Conservation (phyloP, 1,284 basidiomycete genomes). For the Boletellus dicymbophilus region DNA sequence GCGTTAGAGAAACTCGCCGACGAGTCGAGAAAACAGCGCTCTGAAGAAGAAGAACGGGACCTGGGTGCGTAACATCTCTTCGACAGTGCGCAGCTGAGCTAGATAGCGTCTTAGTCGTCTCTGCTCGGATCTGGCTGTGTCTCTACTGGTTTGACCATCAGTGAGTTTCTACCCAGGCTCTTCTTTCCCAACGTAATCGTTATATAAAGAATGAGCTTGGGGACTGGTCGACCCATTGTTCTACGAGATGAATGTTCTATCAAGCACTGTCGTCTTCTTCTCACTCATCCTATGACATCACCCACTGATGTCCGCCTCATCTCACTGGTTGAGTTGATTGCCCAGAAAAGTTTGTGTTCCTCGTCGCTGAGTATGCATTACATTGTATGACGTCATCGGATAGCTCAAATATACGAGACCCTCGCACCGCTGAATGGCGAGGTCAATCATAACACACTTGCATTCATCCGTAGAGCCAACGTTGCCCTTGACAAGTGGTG, state of each 20-base stretch:
- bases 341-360: conserved; percentile 72
- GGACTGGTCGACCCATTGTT: conserved; percentile 88
- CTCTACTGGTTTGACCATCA: conserved; percentile 94
- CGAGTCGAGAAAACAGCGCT: conserved; percentile 60
- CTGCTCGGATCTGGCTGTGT: conserved; percentile 92
- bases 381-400: conserved; percentile 9
- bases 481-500: conserved; percentile 89
- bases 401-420: conserved; percentile 90
- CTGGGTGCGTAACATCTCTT: conserved; percentile 53
- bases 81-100: conserved; percentile 5
- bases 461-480: conserved; percentile 85
- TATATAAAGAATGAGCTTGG: conserved; percentile 78
- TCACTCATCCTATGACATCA: conserved; percentile 84
- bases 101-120: conserved; percentile 62
- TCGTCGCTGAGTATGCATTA: conserved; percentile 16
- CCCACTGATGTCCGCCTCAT: conserved; percentile 88
- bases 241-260: conserved; percentile 88
- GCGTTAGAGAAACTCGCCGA: conserved; percentile 91
- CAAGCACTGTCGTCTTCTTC: conserved; percentile 77
- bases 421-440: conserved; percentile 85
- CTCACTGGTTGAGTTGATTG: conserved; percentile 86
- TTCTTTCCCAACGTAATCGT: conserved; percentile 19
- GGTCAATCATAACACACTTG: conserved; percentile 81
- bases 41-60: conserved; percentile 85
- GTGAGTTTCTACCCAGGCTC: conserved; percentile 43